Evolutionary conservation across 768 basidiomycete species (phyloP).

Genomic region (Suillus subluteus): DNA sequence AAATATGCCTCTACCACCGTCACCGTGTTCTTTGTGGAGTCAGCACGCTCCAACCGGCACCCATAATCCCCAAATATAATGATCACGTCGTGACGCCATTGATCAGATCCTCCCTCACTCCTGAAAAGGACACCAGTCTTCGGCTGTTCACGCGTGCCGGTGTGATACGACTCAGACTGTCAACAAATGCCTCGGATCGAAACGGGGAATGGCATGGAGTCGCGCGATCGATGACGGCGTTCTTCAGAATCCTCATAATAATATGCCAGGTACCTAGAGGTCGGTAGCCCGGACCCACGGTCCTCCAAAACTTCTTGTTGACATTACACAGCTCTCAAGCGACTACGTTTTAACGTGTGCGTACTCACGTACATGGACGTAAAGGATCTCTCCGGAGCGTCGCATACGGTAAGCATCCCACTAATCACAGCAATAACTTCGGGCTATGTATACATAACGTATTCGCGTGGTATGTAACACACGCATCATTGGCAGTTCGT

Average conservation of each 20-base stretch:
- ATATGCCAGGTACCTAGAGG: background rate
- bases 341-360: background rate
- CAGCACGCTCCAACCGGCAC: background rate
- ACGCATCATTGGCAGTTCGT: background rate
- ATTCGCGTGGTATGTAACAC: background rate
- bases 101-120: conserved; percentile 1
- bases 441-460: background rate
- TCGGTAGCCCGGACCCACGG: background rate
- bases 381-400: background rate
- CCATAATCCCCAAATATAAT: background rate
- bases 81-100: background rate
- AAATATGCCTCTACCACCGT: background rate
- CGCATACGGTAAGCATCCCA: background rate
- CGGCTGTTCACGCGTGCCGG: background rate
- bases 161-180: background rate
- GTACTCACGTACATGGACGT: background rate
- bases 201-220: background rate
- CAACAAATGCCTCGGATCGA: conserved; percentile 4
- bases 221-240: background rate
- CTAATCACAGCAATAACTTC: background rate
- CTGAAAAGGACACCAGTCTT: background rate
- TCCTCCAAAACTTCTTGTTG: background rate
- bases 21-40: background rate
- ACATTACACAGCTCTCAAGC: background rate
- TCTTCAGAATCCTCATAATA: background rate